A percentile compares a stretch with the other conserved stretches of the same genome.
These are phyloP conservation scores for Pinus albicaulis DNA, from an alignment of 75 land plant species.

Conservation along the genomic window DNA sequence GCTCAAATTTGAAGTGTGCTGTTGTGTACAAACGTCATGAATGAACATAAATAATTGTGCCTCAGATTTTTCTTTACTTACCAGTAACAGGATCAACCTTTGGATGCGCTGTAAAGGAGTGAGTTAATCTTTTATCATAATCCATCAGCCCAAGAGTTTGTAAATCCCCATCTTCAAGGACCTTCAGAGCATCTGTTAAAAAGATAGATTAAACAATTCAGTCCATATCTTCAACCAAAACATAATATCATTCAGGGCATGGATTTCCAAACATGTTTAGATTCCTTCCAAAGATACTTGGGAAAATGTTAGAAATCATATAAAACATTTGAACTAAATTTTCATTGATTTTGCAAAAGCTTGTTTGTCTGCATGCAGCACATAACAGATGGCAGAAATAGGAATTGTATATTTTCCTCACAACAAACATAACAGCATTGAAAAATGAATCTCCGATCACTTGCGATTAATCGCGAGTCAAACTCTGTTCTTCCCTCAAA, in stretches of 20 bases:
- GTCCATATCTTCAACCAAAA: neutral
- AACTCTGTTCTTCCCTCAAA: too few species aligned
- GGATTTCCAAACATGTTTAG: neutral
- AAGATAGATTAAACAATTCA: neutral
- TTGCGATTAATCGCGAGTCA: too few species aligned
- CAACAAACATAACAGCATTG: too few species aligned
- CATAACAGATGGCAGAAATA: neutral
- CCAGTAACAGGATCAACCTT: conserved; percentile 49
- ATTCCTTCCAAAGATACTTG: neutral
- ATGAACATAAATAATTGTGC: neutral
- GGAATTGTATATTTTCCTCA: neutral
- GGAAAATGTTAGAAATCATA: neutral
- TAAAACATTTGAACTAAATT: neutral
- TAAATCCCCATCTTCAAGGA: conserved; percentile 41
- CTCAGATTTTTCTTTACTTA: conserved; percentile 4
- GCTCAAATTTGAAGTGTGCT: neutral
- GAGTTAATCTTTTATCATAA: conserved; percentile 19
- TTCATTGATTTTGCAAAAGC: neutral
- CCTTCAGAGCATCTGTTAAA: conserved; percentile 42
- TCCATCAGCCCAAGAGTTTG: conserved; percentile 33
- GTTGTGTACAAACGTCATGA: neutral
- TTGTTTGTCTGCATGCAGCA: neutral
- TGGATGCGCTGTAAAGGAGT: conserved; percentile 49
- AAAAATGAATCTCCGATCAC: too few species aligned
- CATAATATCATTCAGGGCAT: neutral